Base-by-base conservation (phyloP, 208 protist species). In the Trypanosoma lewisi region DNA sequence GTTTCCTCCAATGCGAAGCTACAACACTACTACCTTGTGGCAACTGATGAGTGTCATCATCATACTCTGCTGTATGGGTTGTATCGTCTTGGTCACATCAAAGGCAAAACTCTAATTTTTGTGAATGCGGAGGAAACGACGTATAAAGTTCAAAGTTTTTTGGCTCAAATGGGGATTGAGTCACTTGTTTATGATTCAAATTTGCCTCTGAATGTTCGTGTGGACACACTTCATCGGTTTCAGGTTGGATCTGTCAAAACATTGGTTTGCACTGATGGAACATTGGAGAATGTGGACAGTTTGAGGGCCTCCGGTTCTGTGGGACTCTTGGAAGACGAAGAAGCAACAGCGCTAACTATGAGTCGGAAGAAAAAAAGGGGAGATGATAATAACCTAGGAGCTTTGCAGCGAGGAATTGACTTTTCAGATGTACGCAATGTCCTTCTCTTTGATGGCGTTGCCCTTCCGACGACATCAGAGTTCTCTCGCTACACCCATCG, bases 51-150 rank as follows among this genome's bases (percentile, higher is more conserved):
- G 51, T 89, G 84, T 56, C 92, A 98, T 70, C 90, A 89, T 51
- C 96, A 97, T 82, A 96, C 96, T 2, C 70, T 98, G n/a, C 73
- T 98, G n/a, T 98, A 95, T 67, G 77, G 85, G 9, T 79, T 98
- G 19, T 88, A 98, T 58, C 91, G 92, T 77, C 83, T 98, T 33
- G 75, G 84, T 19, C 83, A 98, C 45, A 90, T 98, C 48, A 75
- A 78, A 23, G 97, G 97, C 30, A 98, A 98, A 69, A 96, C 93
- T 23, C 82, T 99, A 49, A 90, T 99, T 53, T 99, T 99, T 71
- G 96, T 98, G 44, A 97, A 98, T 56, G 67, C 86, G 21, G 92
- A 98, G 42, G 87, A 98, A 36, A 67, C 79, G 21, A 97, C 91
- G 63, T 99, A 98, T 83, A 79, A 82, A 27, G 72, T 99, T 27